Evolutionary conservation across 2,329 filamentous ascomycete genomes (phyloP).

Genomic region (Fusarium acutatum): DNA sequence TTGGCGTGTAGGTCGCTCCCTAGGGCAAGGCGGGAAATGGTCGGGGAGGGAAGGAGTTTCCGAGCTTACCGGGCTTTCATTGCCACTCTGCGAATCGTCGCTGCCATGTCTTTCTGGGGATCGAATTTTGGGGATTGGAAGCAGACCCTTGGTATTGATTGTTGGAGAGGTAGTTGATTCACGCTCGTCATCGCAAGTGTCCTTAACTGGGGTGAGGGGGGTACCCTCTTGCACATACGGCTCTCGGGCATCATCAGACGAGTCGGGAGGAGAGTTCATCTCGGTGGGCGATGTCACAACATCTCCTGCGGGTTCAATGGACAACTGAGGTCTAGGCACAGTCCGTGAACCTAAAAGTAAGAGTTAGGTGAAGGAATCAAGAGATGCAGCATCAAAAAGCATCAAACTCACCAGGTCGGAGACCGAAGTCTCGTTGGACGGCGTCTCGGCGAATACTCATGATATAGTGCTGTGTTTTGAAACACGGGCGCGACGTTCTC

Average conservation of each 20-base stretch:
- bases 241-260: not conserved
- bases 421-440: conserved; percentile 18
- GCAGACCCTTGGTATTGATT: not conserved
- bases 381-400: not conserved
- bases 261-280: not conserved
- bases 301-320: not conserved
- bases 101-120: conserved; percentile 3
- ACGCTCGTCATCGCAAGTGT: not conserved
- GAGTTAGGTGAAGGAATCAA: not conserved
- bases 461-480: not conserved
- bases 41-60: not conserved
- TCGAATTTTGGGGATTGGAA: not conserved
- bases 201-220: not conserved
- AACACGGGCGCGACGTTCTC: not conserved
- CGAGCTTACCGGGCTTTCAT: not conserved
- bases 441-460: conserved; percentile 11
- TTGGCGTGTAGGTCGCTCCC: not conserved
- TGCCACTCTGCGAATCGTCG: conserved; percentile 1
- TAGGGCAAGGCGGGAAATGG: conserved; percentile 23
- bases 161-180: not conserved
- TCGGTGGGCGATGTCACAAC: not conserved
- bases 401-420: conserved; percentile 5
- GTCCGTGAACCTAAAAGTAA: not conserved
- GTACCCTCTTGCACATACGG: not conserved
- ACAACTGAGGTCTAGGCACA: not conserved